Conservation (phyloP, 2,329 filamentous ascomycete species). For the Aspergillus sp. region DNA sequence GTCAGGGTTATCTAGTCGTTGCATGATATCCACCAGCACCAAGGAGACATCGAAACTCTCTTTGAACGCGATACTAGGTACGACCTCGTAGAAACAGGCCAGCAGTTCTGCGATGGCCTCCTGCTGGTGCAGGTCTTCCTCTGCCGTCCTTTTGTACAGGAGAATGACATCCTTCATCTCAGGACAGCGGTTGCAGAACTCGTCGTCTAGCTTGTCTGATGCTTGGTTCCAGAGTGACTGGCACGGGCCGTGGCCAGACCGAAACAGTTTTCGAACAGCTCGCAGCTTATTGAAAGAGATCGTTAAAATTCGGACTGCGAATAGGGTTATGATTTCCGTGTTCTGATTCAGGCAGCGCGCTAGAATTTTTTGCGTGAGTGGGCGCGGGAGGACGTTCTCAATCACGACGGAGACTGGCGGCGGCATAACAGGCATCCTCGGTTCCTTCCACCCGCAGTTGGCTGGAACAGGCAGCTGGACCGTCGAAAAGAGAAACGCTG, state of each 20-base stretch:
- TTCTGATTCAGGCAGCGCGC: slow-evolving; percentile 69
- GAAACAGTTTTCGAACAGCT: slow-evolving; percentile 53
- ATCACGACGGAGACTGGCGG: slow-evolving; percentile 71
- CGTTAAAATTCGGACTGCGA: slow-evolving; percentile 70
- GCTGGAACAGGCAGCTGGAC: slow-evolving; percentile 65
- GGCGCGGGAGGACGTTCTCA: slow-evolving; percentile 76
- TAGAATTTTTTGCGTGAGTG: slow-evolving; percentile 70
- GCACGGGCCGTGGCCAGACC: slow-evolving; percentile 35
- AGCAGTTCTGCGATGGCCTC: slow-evolving; percentile 72
- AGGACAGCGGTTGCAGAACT: slow-evolving; percentile 71
- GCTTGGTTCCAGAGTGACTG: slow-evolving; percentile 60
- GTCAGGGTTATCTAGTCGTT: slow-evolving; percentile 44
- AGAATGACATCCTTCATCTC: slow-evolving; percentile 71
- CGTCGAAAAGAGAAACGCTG: slow-evolving; percentile 74
- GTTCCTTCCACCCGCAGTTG: slow-evolving; percentile 57
- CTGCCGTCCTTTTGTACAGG: slow-evolving; percentile 59
- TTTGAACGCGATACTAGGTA: slow-evolving; percentile 68
- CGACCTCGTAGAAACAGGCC: slow-evolving; percentile 72
- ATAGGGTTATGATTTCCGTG: slow-evolving; percentile 71
- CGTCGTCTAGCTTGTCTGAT: slow-evolving; percentile 55
- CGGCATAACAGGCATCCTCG: slow-evolving; percentile 54
- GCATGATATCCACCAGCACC: slow-evolving; percentile 60
- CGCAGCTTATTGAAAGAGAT: slow-evolving; percentile 70
- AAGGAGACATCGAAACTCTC: slow-evolving; percentile 84
- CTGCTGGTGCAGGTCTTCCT: slow-evolving; percentile 63